Conservation (phyloP, 108 stramenopile species). For the Aurantiochytrium sp. region DNA sequence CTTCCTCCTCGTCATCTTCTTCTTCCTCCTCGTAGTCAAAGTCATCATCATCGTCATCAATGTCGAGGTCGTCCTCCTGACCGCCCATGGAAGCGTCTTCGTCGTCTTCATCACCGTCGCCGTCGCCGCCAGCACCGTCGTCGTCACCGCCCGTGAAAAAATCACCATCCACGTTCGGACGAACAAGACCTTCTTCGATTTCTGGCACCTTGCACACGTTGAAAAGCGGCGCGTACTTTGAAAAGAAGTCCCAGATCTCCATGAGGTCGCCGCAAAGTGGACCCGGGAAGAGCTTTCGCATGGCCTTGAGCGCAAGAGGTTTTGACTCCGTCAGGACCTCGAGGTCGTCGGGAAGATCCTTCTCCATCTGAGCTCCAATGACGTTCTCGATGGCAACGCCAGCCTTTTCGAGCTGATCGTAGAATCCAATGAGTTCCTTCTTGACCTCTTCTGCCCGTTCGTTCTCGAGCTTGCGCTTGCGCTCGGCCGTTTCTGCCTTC, state of each 20-base stretch:
- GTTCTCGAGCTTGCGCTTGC: background rate
- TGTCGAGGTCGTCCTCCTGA: background rate
- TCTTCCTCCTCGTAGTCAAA: background rate
- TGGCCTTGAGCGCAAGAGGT: background rate
- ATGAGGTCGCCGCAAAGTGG: background rate
- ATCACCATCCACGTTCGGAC: background rate
- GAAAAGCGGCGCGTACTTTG: background rate
- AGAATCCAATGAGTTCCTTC: background rate
- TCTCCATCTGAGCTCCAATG: background rate
- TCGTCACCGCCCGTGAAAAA: background rate
- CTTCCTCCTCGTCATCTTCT: background rate
- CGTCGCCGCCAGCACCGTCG: background rate
- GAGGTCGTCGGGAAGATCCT: background rate
- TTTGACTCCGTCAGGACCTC: background rate
- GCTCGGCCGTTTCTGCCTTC: background rate
- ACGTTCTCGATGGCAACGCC: background rate
- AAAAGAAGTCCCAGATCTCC: slow-evolving; percentile 1
- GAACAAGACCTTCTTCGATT: background rate
- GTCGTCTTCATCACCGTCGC: background rate
- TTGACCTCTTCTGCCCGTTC: background rate
- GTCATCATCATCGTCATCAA: background rate
- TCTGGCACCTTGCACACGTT: background rate
- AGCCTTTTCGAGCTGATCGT: background rate
- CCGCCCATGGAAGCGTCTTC: background rate
- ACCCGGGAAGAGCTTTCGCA: background rate